A percentile compares a stretch with the other conserved stretches of the same genome.
These are phyloP conservation scores for Paraleonurus japonicus DNA, from an alignment of 257 asterid species.

Conservation along the genomic window DNA sequence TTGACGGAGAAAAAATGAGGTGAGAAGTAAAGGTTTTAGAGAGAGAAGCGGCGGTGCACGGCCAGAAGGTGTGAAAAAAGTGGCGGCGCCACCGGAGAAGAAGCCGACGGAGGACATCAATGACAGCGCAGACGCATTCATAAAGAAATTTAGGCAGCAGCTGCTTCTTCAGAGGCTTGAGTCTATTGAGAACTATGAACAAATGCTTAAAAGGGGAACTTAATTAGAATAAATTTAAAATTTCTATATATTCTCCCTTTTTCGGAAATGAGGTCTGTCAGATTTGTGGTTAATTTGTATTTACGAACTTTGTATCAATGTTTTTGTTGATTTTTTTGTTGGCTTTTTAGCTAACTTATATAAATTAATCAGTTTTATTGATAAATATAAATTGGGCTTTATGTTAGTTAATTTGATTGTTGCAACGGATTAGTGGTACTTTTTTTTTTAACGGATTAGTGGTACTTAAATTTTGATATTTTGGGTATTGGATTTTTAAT, in stretches of 20 bases:
- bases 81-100: constrained; percentile 39
- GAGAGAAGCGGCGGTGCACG: constrained; percentile 8
- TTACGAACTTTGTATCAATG: neutral
- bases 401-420: neutral
- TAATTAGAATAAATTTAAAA: constrained; percentile 6
- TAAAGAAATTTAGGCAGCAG: constrained; percentile 62
- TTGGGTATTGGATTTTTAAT: too few species aligned
- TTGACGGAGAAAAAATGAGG: constrained; percentile 19
- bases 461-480: too few species aligned
- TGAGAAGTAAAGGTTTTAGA: constrained; percentile 1
- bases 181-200: constrained; percentile 70
- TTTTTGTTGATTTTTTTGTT: neutral
- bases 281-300: constrained; percentile 1
- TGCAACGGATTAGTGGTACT: neutral
- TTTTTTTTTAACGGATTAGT: too few species aligned
- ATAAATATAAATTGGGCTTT: too few species aligned
- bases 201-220: constrained; percentile 69
- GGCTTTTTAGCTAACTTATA: neutral
- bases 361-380: neutral
- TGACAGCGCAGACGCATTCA: constrained; percentile 72
- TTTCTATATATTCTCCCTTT: neutral
- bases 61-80: constrained; percentile 19
- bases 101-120: constrained; percentile 54
- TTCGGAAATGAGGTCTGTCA: neutral
- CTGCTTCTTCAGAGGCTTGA: constrained; percentile 68